Conservation (phyloP, 2,329 filamentous ascomycete species). For the Ustulina deusta region DNA sequence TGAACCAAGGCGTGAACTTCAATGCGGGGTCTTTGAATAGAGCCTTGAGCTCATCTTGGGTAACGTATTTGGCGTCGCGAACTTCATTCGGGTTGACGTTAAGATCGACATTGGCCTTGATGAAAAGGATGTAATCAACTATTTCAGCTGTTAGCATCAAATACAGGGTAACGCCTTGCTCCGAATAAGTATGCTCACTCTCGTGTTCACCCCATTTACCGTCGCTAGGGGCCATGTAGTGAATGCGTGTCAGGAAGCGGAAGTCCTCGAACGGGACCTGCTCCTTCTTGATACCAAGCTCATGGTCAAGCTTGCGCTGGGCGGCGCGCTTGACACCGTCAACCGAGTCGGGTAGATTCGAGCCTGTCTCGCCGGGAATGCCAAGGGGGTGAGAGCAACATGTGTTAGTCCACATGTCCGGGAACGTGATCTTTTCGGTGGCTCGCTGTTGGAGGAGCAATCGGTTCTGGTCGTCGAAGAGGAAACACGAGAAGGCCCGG, state of each 20-base stretch:
- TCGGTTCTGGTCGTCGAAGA: constrained; percentile 94
- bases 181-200: constrained; percentile 67
- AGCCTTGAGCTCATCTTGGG: constrained; percentile 81
- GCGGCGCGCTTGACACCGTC: constrained; percentile 91
- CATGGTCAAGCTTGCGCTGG: constrained; percentile 92
- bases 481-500: constrained; percentile 96
- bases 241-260: constrained; percentile 93
- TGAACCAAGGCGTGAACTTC: constrained; percentile 98
- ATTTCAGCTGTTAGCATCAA: constrained; percentile 39
- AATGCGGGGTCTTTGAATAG: constrained; percentile 85
- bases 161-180: background rate
- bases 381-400: constrained; percentile 98
- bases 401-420: constrained; percentile 99
- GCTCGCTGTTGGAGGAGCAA: constrained; percentile 96
- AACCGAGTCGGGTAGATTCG: constrained; percentile 81
- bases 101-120: constrained; percentile 91
- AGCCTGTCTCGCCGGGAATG: constrained; percentile 90
- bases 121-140: constrained; percentile 99
- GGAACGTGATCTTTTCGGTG: constrained; percentile 97
- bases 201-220: constrained; percentile 99
- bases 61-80: constrained; percentile 85
- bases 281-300: constrained; percentile 88
- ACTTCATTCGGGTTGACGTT: constrained; percentile 89
- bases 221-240: constrained; percentile 97
- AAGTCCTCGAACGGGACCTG: constrained; percentile 94